Base-by-base conservation (phyloP, 192 early-diverging fungal genomes). In the Pecoramyces ruminantium region DNA sequence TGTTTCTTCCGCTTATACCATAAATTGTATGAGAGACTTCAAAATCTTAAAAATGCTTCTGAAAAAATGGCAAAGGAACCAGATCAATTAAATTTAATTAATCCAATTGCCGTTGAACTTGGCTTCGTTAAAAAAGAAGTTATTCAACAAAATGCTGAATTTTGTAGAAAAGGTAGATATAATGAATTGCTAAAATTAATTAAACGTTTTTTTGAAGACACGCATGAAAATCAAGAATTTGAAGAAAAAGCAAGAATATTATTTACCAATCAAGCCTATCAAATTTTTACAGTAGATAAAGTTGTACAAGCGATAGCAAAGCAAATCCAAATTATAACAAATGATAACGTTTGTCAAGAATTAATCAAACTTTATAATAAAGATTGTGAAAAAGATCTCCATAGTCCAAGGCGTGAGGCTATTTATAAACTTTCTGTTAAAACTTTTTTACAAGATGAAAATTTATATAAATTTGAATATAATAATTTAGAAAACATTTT, bases 211-310 rank as follows among this genome's bases (percentile, higher is more conserved):
- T 67, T 67, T 67, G 51, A 67, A 11, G 51, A 67, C n/a, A 67
- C 51, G 4, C 51, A 67, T 67, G 51, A 67, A 67, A 67, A 67
- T n/a, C 51, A 86, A 38, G 86, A 87, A 80, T 99, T 94, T 89
- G 98, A 99, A 82, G 97, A 99, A 79, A 88, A 88, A 38, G 86
- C 92, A 42, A 92, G 98, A 0, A 89, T 92, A 38, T 86, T 99
- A 85, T 98, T 95, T 86, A 91, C 93, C 25, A 97, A 94, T 77
- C 91, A 94, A 58, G 98, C 94, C 0, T 97, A 97, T 82, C 83
- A 93, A 67, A 88, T 95, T 29, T 93, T 97, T 80, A 96, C 96
- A 0, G 86, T 98, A 14, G 97, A 98, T 85, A 96, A 95, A 83
- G 87, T 97, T 30, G 88, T 94, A 29, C 92, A 92, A 82, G 86